Conservation (phyloP, 2,329 filamentous ascomycete genomes). For the Aureobasidium sp. region DNA sequence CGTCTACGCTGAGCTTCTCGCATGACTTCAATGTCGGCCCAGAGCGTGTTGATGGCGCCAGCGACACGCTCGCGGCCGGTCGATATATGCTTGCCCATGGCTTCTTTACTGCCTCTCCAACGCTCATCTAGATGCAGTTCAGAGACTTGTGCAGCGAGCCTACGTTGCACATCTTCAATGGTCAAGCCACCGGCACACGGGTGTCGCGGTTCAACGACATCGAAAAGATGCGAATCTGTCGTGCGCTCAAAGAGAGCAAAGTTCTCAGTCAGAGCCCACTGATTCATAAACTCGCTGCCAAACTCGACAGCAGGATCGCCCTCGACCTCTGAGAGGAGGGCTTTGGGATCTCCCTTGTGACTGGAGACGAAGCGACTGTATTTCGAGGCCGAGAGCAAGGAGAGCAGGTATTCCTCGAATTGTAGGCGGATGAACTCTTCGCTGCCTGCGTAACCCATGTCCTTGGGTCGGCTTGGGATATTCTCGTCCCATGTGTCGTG, state of each 20-base stretch:
- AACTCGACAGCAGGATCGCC: conserved; percentile 84
- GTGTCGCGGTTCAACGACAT: conserved; percentile 87
- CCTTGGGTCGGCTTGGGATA: conserved; percentile 84
- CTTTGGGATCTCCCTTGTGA: conserved; percentile 49
- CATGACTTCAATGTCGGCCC: conserved; percentile 80
- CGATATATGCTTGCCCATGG: conserved; percentile 79
- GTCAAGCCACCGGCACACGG: conserved; percentile 88
- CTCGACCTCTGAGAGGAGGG: conserved; percentile 57
- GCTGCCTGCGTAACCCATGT: conserved; percentile 87
- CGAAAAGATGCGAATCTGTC: conserved; percentile 78
- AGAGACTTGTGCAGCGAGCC: conserved; percentile 84
- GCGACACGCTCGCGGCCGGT: conserved; percentile 84
- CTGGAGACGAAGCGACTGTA: conserved; percentile 56
- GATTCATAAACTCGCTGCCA: conserved; percentile 74
- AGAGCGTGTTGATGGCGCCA: conserved; percentile 78
- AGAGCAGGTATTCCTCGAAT: conserved; percentile 93
- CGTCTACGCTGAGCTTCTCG: conserved; percentile 64
- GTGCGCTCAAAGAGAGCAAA: conserved; percentile 75
- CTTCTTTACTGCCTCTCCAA: conserved; percentile 74
- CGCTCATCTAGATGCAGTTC: conserved; percentile 91
- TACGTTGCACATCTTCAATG: conserved; percentile 88
- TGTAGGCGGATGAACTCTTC: conserved; percentile 96
- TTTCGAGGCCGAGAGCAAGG: conserved; percentile 80
- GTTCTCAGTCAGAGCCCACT: conserved; percentile 83
- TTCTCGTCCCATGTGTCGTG: conserved; percentile 95